These are phyloP conservation scores for Cornus florida DNA, from an alignment of 148 eudicot genomes.

Conservation along the genomic window DNA sequence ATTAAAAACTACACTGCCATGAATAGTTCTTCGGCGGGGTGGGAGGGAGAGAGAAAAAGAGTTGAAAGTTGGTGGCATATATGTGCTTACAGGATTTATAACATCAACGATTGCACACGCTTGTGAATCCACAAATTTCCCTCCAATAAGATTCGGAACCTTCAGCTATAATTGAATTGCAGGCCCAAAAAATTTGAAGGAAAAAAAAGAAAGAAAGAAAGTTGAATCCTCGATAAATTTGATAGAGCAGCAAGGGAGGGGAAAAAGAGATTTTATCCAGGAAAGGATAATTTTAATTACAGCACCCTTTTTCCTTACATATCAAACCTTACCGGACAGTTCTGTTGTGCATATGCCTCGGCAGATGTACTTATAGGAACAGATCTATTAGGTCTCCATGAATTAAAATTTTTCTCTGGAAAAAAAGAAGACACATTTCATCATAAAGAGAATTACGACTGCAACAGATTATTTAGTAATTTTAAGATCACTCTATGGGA, in stretches of 20 bases:
- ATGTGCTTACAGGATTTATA: conserved; percentile 56
- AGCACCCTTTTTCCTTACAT: not conserved
- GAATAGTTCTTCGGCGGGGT: not conserved
- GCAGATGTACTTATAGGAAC: not conserved
- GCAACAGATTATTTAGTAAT: not conserved
- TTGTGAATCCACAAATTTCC: conserved; percentile 54
- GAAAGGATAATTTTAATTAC: not conserved
- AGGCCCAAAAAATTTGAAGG: not conserved
- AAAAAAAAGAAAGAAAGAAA: not conserved
- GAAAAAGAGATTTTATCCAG: not conserved
- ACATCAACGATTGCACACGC: conserved; percentile 48
- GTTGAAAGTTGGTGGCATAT: not conserved
- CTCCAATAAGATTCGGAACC: conserved; percentile 59
- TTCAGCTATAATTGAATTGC: conserved; percentile 17
- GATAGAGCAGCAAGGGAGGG: not conserved
- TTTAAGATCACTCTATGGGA: not conserved
- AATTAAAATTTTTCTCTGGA: conserved; percentile 25
- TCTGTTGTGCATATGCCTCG: conserved; percentile 13
- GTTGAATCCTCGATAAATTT: not conserved
- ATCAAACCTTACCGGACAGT: conserved; percentile 19
- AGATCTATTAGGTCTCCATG: conserved; percentile 32
- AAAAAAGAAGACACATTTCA: conserved; percentile 1
- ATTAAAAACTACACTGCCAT: not conserved
- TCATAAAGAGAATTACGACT: not conserved
- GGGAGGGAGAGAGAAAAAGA: conserved; percentile 5